Evolutionary conservation across 2,329 filamentous ascomycete genomes (phyloP).

Genomic region (Colletotrichum noveboracense): DNA sequence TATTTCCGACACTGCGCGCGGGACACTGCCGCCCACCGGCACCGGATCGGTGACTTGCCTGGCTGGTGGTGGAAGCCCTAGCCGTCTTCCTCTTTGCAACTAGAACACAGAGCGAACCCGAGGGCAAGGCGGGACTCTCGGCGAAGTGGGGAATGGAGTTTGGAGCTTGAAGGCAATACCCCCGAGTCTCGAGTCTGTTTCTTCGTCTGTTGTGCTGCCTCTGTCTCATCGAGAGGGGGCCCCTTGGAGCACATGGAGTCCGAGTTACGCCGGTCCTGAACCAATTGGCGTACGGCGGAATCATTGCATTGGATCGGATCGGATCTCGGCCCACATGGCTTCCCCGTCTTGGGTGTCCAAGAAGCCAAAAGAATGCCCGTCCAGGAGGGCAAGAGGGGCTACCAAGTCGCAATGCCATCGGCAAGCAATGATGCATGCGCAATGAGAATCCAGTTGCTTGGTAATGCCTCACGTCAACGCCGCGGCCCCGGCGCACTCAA

Average conservation of each 20-base stretch:
- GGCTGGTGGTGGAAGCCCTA: neutral
- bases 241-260: neutral
- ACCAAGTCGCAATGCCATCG: neutral
- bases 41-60: neutral
- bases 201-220: neutral
- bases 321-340: slow-evolving; percentile 3
- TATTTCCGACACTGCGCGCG: neutral
- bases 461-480: slow-evolving; percentile 16
- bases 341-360: neutral
- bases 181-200: neutral
- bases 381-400: neutral
- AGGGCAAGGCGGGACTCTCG: neutral
- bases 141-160: neutral
- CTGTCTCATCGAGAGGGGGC: slow-evolving; percentile 3
- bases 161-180: neutral
- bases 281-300: neutral
- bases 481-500: neutral
- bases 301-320: neutral
- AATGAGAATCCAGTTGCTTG: slow-evolving; percentile 6
- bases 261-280: neutral
- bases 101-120: neutral
- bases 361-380: neutral
- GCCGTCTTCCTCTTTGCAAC: neutral
- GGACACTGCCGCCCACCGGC: neutral
- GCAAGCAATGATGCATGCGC: neutral